Percentiles rank a stretch among this genome's conserved stretches.
phyloP scores from a whole-genome alignment of 1,284 basidiomycete genomes.

The Ustilago hordei region DNA sequence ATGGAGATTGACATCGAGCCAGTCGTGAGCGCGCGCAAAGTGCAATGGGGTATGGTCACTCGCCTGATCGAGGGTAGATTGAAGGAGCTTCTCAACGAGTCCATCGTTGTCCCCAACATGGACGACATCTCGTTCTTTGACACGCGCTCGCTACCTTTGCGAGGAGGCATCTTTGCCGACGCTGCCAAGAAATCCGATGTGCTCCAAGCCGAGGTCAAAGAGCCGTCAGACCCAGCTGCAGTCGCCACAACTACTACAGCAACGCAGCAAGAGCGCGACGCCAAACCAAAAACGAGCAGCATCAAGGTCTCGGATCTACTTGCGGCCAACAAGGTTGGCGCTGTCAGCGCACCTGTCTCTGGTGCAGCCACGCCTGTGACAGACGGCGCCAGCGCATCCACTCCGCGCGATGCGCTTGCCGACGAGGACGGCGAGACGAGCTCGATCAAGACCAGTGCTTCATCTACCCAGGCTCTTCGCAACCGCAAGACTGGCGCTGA shows the following conservation, averaged over 20 bases:
- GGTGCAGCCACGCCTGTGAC: conserved; percentile 36
- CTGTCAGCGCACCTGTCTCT: conserved; percentile 46
- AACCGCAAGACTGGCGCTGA: conserved; percentile 37
- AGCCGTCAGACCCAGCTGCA: conserved; percentile 10
- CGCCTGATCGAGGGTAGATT: conserved; percentile 88
- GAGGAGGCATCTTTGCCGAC: conserved; percentile 91
- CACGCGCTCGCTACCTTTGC: conserved; percentile 74
- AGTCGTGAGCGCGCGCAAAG: conserved; percentile 88
- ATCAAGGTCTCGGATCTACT: conserved; percentile 34
- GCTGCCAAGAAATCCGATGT: conserved; percentile 72
- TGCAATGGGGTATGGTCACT: conserved; percentile 91
- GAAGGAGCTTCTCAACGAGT: conserved; percentile 89
- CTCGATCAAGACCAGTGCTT: conserved; percentile 14
- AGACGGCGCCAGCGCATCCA: conserved; percentile 8
- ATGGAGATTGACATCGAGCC: conserved; percentile 91
- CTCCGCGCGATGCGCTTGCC: not conserved
- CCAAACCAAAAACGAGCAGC: not conserved
- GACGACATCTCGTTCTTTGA: conserved; percentile 97
- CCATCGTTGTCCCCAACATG: conserved; percentile 95
- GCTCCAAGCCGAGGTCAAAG: conserved; percentile 13
- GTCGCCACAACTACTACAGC: conserved; percentile 7
- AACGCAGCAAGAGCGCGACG: conserved; percentile 19
- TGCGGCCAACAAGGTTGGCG: conserved; percentile 26
- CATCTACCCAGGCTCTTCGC: conserved; percentile 25
- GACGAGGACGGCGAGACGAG: conserved; percentile 25